Evolutionary conservation across 164 flowering plant genomes (phyloP).

Genomic region (Dillenia turbinata): DNA sequence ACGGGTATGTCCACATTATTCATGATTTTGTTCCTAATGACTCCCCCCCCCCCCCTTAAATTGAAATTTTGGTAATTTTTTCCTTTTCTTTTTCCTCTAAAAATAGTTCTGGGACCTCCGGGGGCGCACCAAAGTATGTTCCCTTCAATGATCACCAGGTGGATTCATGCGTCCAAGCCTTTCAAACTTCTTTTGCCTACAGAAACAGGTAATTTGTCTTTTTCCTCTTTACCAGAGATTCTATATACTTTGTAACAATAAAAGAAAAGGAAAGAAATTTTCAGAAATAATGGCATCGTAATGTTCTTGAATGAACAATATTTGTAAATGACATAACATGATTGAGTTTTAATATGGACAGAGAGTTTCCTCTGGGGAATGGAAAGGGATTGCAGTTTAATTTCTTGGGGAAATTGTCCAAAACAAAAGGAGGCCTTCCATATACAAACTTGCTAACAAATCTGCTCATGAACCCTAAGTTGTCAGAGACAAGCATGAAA

Average conservation of each 20-base stretch:
- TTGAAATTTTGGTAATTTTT: no score
- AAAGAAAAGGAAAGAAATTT: no score
- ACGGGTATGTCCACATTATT: no score
- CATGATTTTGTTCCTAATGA: no score
- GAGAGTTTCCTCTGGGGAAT: slow-evolving; percentile 68
- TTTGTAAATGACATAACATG: no score
- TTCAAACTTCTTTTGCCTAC: slow-evolving; percentile 75
- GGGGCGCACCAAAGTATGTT: slow-evolving; percentile 78
- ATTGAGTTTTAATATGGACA: slow-evolving; percentile 14
- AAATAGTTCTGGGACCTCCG: slow-evolving; percentile 84
- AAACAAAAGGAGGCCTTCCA: slow-evolving; percentile 67
- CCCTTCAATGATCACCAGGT: slow-evolving; percentile 76
- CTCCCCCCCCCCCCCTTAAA: no score
- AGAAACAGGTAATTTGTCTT: slow-evolving; percentile 59
- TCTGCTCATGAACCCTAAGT: slow-evolving; percentile 41
- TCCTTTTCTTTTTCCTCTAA: no score
- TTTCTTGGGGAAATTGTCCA: slow-evolving; percentile 75
- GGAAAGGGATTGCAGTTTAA: slow-evolving; percentile 81
- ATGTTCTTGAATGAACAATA: no score
- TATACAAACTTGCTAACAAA: slow-evolving; percentile 83
- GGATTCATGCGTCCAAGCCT: slow-evolving; percentile 60
- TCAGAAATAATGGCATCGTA: no score
- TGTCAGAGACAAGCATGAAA: slow-evolving; percentile 55
- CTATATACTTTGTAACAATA: no score
- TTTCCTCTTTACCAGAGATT: no score